Evolutionary conservation across 2,329 filamentous ascomycete species (phyloP).

Genomic region (Cadophora sp.): DNA sequence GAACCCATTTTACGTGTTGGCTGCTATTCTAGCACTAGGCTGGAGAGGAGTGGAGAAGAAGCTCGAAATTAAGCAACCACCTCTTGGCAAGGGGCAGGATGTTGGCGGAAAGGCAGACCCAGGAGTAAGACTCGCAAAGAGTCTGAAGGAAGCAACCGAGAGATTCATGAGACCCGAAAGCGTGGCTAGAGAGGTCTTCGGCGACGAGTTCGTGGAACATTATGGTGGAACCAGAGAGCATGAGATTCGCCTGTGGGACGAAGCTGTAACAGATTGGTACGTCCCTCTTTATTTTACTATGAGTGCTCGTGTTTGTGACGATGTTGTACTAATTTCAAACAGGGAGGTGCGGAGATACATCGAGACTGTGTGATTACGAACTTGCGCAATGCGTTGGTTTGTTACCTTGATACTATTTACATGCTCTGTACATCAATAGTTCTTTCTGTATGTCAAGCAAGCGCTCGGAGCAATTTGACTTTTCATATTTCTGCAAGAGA

Average conservation of each 20-base stretch:
- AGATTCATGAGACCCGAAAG: slow-evolving; percentile 80
- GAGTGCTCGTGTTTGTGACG: neutral
- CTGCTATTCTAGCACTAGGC: slow-evolving; percentile 85
- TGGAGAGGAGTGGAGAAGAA: slow-evolving; percentile 95
- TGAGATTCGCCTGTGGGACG: slow-evolving; percentile 89
- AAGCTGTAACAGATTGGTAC: slow-evolving; percentile 96
- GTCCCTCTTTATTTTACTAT: slow-evolving; percentile 43
- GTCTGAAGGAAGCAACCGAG: slow-evolving; percentile 81
- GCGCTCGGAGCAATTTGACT: neutral
- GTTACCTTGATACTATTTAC: slow-evolving; percentile 17
- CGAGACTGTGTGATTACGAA: slow-evolving; percentile 58
- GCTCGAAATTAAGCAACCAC: slow-evolving; percentile 80
- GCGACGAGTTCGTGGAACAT: slow-evolving; percentile 95
- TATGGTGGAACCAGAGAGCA: slow-evolving; percentile 92
- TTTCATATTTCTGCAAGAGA: neutral
- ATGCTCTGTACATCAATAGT: slow-evolving; percentile 7
- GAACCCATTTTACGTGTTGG: slow-evolving; percentile 86
- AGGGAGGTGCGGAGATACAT: slow-evolving; percentile 83
- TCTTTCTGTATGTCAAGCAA: slow-evolving; percentile 4
- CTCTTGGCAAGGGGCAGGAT: slow-evolving; percentile 83
- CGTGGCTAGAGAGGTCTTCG: slow-evolving; percentile 91
- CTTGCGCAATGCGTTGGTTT: neutral
- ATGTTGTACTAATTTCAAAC: slow-evolving; percentile 30
- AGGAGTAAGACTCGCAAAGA: slow-evolving; percentile 83
- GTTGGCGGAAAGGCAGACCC: slow-evolving; percentile 75